phyloP scores from a whole-genome alignment of 345 rosid genomes.

The Camelina laxa region DNA sequence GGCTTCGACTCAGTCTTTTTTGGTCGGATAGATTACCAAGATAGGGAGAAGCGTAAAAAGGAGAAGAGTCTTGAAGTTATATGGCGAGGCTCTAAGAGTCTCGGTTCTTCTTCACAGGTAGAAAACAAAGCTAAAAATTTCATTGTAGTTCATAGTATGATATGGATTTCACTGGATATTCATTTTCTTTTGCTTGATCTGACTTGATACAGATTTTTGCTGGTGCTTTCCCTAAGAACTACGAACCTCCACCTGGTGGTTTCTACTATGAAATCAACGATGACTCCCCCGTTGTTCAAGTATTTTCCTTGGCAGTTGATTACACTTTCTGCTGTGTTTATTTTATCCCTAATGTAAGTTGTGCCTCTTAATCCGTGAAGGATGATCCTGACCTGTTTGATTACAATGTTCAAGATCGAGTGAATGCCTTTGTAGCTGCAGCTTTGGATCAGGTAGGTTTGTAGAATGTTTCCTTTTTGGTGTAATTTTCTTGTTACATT shows the following conservation, averaged over 20 bases:
- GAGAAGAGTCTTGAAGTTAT: slow-evolving; percentile 96
- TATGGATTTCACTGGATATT: background rate
- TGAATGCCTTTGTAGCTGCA: slow-evolving; percentile 89
- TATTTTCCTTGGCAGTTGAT: slow-evolving; percentile 43
- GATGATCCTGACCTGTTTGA: slow-evolving; percentile 80
- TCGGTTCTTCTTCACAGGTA: slow-evolving; percentile 89
- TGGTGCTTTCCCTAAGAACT: slow-evolving; percentile 88
- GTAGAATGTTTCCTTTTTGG: slow-evolving; percentile 1
- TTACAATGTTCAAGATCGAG: slow-evolving; percentile 95
- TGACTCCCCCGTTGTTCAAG: slow-evolving; percentile 80
- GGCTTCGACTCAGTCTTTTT: slow-evolving; percentile 93
- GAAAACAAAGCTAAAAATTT: background rate
- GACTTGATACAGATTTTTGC: slow-evolving; percentile 74
- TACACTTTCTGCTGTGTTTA: slow-evolving; percentile 18
- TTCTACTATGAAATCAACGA: slow-evolving; percentile 93
- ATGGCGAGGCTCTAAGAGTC: slow-evolving; percentile 90
- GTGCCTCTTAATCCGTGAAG: slow-evolving; percentile 52
- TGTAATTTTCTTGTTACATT: slow-evolving; percentile 18
- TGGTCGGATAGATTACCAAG: slow-evolving; percentile 97
- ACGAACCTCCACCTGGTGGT: slow-evolving; percentile 95
- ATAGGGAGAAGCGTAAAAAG: slow-evolving; percentile 71
- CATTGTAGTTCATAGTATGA: background rate
- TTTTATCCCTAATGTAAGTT: slow-evolving; percentile 20
- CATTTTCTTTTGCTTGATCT: slow-evolving; percentile 26
- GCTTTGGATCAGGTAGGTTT: slow-evolving; percentile 82